Base-by-base conservation (phyloP, 129 eudicot genomes). In the Artemisia tridentata region DNA sequence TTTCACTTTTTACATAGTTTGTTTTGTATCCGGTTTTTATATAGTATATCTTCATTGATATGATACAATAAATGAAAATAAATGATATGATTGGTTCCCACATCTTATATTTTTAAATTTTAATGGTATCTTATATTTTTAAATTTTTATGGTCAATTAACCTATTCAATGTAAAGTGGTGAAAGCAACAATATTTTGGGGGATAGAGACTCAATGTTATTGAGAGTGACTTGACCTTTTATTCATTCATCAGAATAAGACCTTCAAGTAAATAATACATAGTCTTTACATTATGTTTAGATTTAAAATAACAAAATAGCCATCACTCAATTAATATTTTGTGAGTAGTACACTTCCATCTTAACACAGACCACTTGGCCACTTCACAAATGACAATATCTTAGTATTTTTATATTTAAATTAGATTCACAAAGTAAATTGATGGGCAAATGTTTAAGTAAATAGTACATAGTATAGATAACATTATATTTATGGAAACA, bases 321-420 rank as follows among this genome's bases (percentile, higher is more conserved):
- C 65, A 20, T 59, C 14, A 13, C 19, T 18, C 23, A 43, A 48
- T 48, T 49, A 25, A 0, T 45, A 4, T 43, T 20, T 71, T 57
- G 75, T 62, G 63, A 62, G 77, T 49, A 61, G 77, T 49, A 65
- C 1, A 23, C 50, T 63, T 73, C 63, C 77, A 73, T 51, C 45
- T 23, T 34, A 20, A 31, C 50, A 73, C 25, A 5, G 19, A 31
- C 63, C 69, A 50, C 62, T 73, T 63, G 71, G 23, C 53, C 69
- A 73, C 62, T 54, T 38, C 45, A 38, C 10, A 38, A 38, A 38
- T 38, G 19, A 15, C 69, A 13, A 50, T 29, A 16, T 72, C 59
- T 48, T 11, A 21, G 5, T 58, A 25, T 57, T 49, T 29, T 25
- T 27, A 52, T 55, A 59, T 14, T n/a, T 10, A 0, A 23, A 20